Percentiles rank a stretch among this genome's conserved stretches.
Evolutionary conservation across 2,329 filamentous ascomycete species (phyloP).

Genomic region (Magnaporthiopsis incrustans): DNA sequence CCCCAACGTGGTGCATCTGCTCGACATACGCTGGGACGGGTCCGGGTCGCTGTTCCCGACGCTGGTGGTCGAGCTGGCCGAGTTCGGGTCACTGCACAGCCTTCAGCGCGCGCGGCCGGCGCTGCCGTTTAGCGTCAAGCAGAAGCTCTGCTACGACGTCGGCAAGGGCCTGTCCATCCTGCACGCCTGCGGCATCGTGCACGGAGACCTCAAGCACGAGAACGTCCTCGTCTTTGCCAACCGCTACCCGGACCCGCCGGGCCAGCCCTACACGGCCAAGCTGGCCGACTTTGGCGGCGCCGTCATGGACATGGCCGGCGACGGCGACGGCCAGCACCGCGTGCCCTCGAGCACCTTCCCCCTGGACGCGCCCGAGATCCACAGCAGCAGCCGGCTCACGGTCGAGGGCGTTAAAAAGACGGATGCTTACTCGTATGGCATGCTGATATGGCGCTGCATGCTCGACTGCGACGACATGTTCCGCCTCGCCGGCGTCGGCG

Average conservation of each 20-base stretch:
- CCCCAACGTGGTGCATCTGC: slow-evolving; percentile 12
- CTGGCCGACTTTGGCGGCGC: slow-evolving; percentile 13
- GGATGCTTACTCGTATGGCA: slow-evolving; percentile 13
- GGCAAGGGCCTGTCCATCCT: slow-evolving; percentile 11
- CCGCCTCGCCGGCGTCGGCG: neutral
- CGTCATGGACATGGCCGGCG: slow-evolving; percentile 11
- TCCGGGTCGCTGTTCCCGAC: slow-evolving; percentile 10
- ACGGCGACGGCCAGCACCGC: slow-evolving; percentile 2
- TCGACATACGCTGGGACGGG: slow-evolving; percentile 12
- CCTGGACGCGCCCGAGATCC: slow-evolving; percentile 11
- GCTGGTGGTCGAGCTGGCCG: slow-evolving; percentile 10
- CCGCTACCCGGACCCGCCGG: slow-evolving; percentile 6
- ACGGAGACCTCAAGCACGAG: slow-evolving; percentile 11
- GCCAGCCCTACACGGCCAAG: slow-evolving; percentile 13
- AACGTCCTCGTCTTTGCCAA: slow-evolving; percentile 17
- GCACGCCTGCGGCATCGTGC: slow-evolving; percentile 9
- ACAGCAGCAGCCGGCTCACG: slow-evolving; percentile 1
- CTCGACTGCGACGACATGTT: slow-evolving; percentile 11
- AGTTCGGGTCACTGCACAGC: slow-evolving; percentile 11
- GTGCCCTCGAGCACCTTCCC: slow-evolving; percentile 12
- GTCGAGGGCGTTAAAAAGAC: slow-evolving; percentile 11
- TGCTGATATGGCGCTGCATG: slow-evolving; percentile 14
- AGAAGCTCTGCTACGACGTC: slow-evolving; percentile 14
- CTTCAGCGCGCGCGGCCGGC: slow-evolving; percentile 8
- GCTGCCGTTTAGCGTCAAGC: slow-evolving; percentile 12